Evolutionary conservation across 2,329 filamentous ascomycete genomes (phyloP), one percentile per base, ranked within the genome.

Genomic region (Chrysoporthe deuterocubensis): DNA sequence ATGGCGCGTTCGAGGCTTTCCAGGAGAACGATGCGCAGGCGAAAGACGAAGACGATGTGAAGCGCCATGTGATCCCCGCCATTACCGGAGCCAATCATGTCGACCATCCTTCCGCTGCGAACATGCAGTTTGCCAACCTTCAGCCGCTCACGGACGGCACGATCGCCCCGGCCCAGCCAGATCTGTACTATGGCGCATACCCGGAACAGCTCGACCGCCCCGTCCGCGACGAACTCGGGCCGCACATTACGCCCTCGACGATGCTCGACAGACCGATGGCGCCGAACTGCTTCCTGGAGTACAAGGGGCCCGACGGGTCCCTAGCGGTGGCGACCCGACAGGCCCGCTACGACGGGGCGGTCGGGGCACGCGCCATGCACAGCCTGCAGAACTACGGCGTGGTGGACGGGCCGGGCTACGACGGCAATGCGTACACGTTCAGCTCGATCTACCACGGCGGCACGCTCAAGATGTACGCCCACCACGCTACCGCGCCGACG

Each of bases 241-340:
- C 60, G 42, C 69, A 74, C 42, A 76, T 81, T 48, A 70, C 79
- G 40, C 79, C 80, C 16, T 78, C 76, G 4, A 76, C 73, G 26
- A 71, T 73, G 60, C 43, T 62, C 16, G 70, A 74, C 61, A 73
- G 73, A 67, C 79, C 78, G 0, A 67, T 78, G 7, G 74, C 71
- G 43, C 80, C 79, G 2, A 82, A 83, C 71, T 80, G 82, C 67
- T 83, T 83, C 67, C 26, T 82, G 0, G 78, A 78, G 62, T 76
- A 72, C 0, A 82, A 82, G 68, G 78, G 76, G 1, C 78, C 76
- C 9, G 65, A 77, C 65, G 77, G 77, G 4, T 72, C 69, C 54
- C 9, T 62, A 6, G 74, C 67, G 5, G 77, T 79, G 7, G 78
- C 74, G 21, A 71, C 11, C 50, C 74, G 76, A 42, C 79, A 81